These are phyloP conservation scores for Cutaneotrichosporon daszewskae DNA, from an alignment of 1,284 basidiomycete genomes.

Conservation along the genomic window DNA sequence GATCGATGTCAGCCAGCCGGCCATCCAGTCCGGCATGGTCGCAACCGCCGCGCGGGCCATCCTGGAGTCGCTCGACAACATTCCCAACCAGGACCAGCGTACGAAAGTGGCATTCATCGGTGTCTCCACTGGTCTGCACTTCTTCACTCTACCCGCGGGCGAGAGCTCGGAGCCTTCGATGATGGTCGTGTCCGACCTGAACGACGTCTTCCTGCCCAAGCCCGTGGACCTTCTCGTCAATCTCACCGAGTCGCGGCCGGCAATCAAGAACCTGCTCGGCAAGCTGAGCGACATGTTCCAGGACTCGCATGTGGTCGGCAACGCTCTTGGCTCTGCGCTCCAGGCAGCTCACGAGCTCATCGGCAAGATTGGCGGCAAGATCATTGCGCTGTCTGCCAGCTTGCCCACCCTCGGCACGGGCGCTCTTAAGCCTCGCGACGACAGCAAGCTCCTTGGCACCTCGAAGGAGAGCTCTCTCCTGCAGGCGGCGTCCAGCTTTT, in stretches of 20 bases:
- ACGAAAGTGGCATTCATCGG: slow-evolving; percentile 91
- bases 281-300: slow-evolving; percentile 94
- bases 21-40: slow-evolving; percentile 93
- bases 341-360: slow-evolving; percentile 96
- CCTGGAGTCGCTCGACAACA: slow-evolving; percentile 86
- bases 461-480: slow-evolving; percentile 85
- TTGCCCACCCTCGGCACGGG: slow-evolving; percentile 86
- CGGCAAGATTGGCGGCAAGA: slow-evolving; percentile 90
- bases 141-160: slow-evolving; percentile 84
- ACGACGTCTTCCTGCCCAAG: slow-evolving; percentile 96
- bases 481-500: slow-evolving; percentile 86
- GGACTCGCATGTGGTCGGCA: slow-evolving; percentile 83
- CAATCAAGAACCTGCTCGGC: slow-evolving; percentile 75
- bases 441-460: slow-evolving; percentile 92
- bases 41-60: slow-evolving; percentile 94
- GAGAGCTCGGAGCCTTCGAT: slow-evolving; percentile 75
- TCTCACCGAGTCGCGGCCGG: slow-evolving; percentile 73
- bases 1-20: slow-evolving; percentile 90
- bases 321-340: slow-evolving; percentile 90
- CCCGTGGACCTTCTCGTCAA: slow-evolving; percentile 94
- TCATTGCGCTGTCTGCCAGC: slow-evolving; percentile 80
- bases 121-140: slow-evolving; percentile 89
- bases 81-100: slow-evolving; percentile 89
- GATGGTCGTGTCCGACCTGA: slow-evolving; percentile 94
- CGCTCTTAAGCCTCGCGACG: slow-evolving; percentile 90